These are phyloP conservation scores for Patellaria atrata DNA, from an alignment of 495 filamentous ascomycete genomes.

Conservation along the genomic window DNA sequence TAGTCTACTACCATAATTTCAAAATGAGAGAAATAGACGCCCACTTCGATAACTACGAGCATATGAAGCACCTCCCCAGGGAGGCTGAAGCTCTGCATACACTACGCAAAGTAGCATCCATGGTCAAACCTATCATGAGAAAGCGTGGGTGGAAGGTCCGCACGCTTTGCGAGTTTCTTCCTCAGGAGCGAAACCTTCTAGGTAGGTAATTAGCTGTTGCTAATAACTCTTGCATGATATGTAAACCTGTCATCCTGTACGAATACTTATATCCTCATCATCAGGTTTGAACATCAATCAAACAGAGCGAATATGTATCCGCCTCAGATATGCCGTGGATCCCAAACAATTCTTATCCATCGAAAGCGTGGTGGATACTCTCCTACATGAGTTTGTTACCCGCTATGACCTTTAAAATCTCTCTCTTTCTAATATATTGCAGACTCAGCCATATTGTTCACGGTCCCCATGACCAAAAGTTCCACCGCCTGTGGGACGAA, in stretches of 20 bases:
- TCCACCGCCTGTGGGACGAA: constrained; percentile 76
- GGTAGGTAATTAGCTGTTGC: too few species aligned
- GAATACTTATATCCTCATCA: not conserved
- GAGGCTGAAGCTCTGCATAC: constrained; percentile 69
- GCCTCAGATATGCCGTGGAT: constrained; percentile 67
- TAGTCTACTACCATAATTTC: not conserved
- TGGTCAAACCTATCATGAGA: constrained; percentile 94
- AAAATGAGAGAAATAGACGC: constrained; percentile 38
- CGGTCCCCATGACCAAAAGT: constrained; percentile 69
- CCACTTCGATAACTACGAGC: constrained; percentile 60
- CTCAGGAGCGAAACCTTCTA: constrained; percentile 55
- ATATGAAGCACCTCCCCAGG: constrained; percentile 56
- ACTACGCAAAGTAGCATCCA: constrained; percentile 68
- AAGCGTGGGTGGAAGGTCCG: constrained; percentile 69
- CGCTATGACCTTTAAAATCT: not conserved
- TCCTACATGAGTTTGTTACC: constrained; percentile 71
- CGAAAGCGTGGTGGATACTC: constrained; percentile 72
- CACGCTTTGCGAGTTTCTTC: constrained; percentile 74
- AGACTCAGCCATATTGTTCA: constrained; percentile 71
- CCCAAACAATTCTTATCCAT: constrained; percentile 63
- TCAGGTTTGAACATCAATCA: constrained; percentile 59
- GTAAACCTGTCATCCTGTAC: too few species aligned
- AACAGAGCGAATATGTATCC: constrained; percentile 68
- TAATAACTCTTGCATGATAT: too few species aligned
- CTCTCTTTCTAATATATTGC: constrained; percentile 1